Percentiles rank a stretch among this genome's conserved stretches.
phyloP scores from a whole-genome alignment of 768 basidiomycete genomes.

The Candolleomyces aberdarensis region DNA sequence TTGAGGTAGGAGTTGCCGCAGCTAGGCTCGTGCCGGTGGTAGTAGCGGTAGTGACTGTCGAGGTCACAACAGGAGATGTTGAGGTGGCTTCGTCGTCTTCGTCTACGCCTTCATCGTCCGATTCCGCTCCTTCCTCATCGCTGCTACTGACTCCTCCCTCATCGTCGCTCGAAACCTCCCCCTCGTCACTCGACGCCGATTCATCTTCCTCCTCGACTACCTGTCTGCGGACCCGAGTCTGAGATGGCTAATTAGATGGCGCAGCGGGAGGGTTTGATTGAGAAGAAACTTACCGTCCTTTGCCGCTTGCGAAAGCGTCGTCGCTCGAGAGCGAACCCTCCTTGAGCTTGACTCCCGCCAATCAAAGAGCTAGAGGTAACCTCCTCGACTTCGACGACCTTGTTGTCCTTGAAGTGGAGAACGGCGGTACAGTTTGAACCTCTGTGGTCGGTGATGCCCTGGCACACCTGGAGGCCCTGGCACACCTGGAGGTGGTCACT shows the following conservation, averaged over 20 bases:
- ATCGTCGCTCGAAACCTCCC: neutral
- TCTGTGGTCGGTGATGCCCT: conserved; percentile 31
- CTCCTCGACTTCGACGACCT: neutral
- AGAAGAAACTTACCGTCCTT: neutral
- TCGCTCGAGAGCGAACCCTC: too few relatives aligned
- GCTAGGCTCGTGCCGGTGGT: too few relatives aligned
- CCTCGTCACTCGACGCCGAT: neutral
- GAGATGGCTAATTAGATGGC: neutral
- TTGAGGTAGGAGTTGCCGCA: too few relatives aligned
- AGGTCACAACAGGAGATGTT: neutral
- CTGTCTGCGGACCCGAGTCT: neutral
- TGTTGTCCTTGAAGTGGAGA: too few relatives aligned
- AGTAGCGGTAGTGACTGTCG: neutral
- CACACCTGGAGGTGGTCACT: conserved; percentile 32
- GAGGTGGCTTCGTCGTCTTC: too few relatives aligned
- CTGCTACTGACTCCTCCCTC: neutral
- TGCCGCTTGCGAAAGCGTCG: neutral
- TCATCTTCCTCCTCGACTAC: neutral
- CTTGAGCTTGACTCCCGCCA: neutral
- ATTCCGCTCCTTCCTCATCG: neutral
- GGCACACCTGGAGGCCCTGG: conserved; percentile 37
- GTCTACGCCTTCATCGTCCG: neutral
- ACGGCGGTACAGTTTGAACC: conserved; percentile 23
- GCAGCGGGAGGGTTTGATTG: too few relatives aligned
- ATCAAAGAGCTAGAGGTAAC: neutral